Conservation (phyloP, 2,329 filamentous ascomycete species). For the Cadophora sp. region DNA sequence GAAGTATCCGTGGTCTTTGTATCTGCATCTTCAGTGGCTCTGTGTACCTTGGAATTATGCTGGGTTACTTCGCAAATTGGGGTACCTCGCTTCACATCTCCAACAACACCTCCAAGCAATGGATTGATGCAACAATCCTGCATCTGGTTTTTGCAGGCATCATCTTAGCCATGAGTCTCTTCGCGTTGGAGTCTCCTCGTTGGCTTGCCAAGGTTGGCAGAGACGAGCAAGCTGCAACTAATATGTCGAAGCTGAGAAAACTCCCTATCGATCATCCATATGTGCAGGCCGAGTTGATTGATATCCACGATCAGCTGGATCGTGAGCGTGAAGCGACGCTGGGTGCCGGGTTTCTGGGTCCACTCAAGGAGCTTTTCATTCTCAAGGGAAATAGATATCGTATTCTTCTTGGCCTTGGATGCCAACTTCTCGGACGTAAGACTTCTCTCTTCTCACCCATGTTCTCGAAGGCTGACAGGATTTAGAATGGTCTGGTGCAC, state of each 20-base stretch:
- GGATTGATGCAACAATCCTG: constrained; percentile 74
- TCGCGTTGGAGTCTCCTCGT: constrained; percentile 51
- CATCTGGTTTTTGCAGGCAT: constrained; percentile 63
- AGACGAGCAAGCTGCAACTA: constrained; percentile 62
- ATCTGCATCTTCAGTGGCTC: constrained; percentile 38
- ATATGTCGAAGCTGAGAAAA: constrained; percentile 64
- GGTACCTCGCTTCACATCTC: constrained; percentile 47
- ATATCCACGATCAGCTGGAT: constrained; percentile 70
- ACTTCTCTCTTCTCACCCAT: neutral
- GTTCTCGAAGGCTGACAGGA: neutral
- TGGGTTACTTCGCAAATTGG: constrained; percentile 41
- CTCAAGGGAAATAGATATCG: constrained; percentile 75
- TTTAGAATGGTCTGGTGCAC: constrained; percentile 71
- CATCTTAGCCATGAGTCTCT: constrained; percentile 44
- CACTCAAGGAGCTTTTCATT: constrained; percentile 72
- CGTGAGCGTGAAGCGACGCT: constrained; percentile 75
- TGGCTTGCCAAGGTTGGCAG: constrained; percentile 58
- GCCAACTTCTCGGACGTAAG: constrained; percentile 68
- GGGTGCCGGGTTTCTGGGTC: constrained; percentile 68
- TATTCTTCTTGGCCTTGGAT: constrained; percentile 70
- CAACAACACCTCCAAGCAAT: constrained; percentile 50
- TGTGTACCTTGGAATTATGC: constrained; percentile 39
- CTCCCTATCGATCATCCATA: constrained; percentile 66
- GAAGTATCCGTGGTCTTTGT: constrained; percentile 38
- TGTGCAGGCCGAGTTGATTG: constrained; percentile 64